Evolutionary conservation across 176 grass and related monocot genomes (phyloP), one percentile per base, ranked within the genome.

Genomic region (Rhipidocladum racemiflorum): DNA sequence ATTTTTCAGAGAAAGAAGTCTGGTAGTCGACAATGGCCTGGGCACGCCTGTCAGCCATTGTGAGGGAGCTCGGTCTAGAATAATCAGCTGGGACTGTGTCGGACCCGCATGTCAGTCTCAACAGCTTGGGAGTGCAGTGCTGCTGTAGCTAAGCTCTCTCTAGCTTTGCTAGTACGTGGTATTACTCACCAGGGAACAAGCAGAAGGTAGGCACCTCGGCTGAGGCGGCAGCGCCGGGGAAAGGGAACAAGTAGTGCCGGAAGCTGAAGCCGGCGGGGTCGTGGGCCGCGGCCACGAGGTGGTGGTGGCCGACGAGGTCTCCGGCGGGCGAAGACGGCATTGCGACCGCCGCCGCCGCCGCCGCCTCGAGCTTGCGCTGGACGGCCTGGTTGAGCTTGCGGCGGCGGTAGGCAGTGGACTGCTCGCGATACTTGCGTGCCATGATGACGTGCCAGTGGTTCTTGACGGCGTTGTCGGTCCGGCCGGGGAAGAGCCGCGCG

Each of bases 381-480:
- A 86, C 87, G 5, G 78, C 92, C 77, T 92, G 85, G 76, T 90
- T 94, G 75, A 97, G 90, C 88, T 88, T 97, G 65, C 92, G 93
- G 34, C 90, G 84, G 74, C 95, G 85, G 84, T 91, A 94, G 1
- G 90, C 90, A 25, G 83, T 86, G 32, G 92, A 90, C 65, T 94
- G 88, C 86, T 95, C 96, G 18, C 96, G 85, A 65, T 92, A 88
- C 86, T 99, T 99, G 67, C 92, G 91, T 48, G 92, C 96, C 96
- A 95, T 95, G 90, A 99, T 88, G 71, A 95, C 92, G 49, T 95
- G 96, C 92, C 96, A 98, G 81, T 98, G 96, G 82, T 95, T 98
- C 90, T 98, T 98, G 64, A 98, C 87, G 34, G 90, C 89, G 82
- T 95, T 95, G 85, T 95, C 96, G 1, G 96, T 98, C 40, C 96